phyloP scores from a whole-genome alignment of 208 protist species.

The Trypanosoma lewisi region DNA sequence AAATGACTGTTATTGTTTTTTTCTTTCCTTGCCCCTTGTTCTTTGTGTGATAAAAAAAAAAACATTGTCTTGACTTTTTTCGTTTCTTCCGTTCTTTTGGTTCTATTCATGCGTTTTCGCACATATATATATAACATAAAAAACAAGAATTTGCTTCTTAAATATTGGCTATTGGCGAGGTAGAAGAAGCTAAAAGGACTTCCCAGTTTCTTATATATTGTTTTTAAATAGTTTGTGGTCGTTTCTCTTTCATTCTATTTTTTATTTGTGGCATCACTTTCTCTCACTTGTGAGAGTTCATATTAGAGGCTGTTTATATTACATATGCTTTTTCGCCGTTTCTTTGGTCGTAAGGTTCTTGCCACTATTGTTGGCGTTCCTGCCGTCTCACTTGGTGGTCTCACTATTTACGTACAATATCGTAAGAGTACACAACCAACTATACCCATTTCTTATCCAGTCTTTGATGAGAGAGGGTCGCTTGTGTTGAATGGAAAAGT shows the following conservation, averaged over 20 bases:
- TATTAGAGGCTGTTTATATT: neutral
- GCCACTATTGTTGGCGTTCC: constrained; percentile 43
- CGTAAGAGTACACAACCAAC: constrained; percentile 47
- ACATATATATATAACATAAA: neutral
- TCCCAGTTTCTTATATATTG: too few relatives aligned
- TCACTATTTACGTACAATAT: constrained; percentile 66
- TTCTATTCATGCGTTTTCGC: too few relatives aligned
- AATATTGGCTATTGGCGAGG: neutral
- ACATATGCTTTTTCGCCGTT: constrained; percentile 15
- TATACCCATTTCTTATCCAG: constrained; percentile 53
- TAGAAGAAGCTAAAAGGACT: neutral
- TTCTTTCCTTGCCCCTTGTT: constrained; percentile 21
- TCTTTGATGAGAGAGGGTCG: constrained; percentile 62
- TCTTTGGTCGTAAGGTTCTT: constrained; percentile 5
- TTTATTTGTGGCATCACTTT: neutral
- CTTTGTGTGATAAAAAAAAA: too few relatives aligned
- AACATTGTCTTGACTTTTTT: too few relatives aligned
- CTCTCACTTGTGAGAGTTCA: neutral
- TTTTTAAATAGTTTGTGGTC: too few relatives aligned
- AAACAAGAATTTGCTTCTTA: constrained; percentile 1
- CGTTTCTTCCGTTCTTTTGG: too few relatives aligned
- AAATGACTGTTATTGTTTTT: constrained; percentile 10
- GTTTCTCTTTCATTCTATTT: too few relatives aligned
- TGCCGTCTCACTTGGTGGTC: constrained; percentile 39
- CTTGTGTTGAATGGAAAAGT: constrained; percentile 61